A percentile compares a stretch with the other conserved stretches of the same genome.
phyloP scores from a whole-genome alignment of 2,329 filamentous ascomycete species.

The Alternaria triticina region DNA sequence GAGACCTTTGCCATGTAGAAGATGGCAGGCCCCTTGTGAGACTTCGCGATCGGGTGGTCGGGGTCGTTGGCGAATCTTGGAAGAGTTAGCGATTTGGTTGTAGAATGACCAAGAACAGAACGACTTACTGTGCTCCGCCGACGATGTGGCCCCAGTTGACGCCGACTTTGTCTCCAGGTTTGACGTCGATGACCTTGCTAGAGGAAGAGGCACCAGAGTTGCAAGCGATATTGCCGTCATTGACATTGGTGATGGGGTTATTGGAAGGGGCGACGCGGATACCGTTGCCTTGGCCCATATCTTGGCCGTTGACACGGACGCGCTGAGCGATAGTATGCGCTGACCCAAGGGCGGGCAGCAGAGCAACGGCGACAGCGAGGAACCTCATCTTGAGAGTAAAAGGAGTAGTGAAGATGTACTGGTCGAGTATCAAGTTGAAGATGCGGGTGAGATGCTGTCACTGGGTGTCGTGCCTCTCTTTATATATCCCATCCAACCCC shows the following conservation, averaged over 20 bases:
- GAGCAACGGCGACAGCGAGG: slow-evolving; percentile 27
- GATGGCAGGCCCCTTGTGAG: slow-evolving; percentile 54
- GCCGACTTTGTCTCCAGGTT: slow-evolving; percentile 60
- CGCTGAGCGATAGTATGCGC: slow-evolving; percentile 56
- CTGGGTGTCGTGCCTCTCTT: slow-evolving; percentile 1
- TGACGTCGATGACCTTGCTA: slow-evolving; percentile 55
- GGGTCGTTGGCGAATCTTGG: slow-evolving; percentile 46
- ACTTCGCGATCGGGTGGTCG: slow-evolving; percentile 58
- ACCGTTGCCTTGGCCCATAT: slow-evolving; percentile 59
- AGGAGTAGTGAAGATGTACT: neutral
- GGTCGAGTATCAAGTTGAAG: neutral
- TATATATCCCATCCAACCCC: slow-evolving; percentile 13
- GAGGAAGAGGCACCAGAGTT: slow-evolving; percentile 50
- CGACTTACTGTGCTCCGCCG: slow-evolving; percentile 55
- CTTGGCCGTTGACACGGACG: slow-evolving; percentile 48
- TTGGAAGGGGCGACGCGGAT: slow-evolving; percentile 59
- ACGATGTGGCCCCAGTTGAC: slow-evolving; percentile 62
- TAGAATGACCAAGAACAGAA: neutral
- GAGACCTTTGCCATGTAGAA: slow-evolving; percentile 52
- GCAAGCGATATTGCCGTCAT: slow-evolving; percentile 56
- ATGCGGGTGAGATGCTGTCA: slow-evolving; percentile 1
- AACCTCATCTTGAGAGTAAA: slow-evolving; percentile 34
- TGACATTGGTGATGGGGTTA: slow-evolving; percentile 59
- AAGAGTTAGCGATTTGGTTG: neutral
- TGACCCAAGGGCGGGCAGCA: slow-evolving; percentile 42